Evolutionary conservation across 1,284 basidiomycete species (phyloP), one percentile per base, ranked within the genome.

Genomic region (Grifola frondosa): DNA sequence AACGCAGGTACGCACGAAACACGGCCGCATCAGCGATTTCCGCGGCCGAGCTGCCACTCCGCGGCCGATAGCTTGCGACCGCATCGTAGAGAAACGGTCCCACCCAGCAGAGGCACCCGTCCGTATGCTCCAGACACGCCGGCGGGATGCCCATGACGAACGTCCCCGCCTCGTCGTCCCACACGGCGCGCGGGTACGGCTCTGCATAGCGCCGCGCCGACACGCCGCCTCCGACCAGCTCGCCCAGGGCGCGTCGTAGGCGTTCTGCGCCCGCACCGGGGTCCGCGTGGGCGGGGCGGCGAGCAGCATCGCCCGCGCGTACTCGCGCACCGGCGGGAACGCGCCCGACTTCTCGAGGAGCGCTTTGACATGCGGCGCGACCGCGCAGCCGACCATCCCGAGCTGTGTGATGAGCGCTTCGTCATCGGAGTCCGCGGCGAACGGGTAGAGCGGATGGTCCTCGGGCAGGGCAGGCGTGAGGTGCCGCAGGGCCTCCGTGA

Each of bases 101-200:
- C 4, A 48, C 24, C 48, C 48, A 53, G 29, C 50, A 49, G 1
- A 48, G 6, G 30, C 50, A 53, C 16, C 40, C 17, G 4, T 25
- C 31, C 20, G 7, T 19, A 29, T 42, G 40, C 10, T 38, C 44
- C 30, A 21, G 20, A 28, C 47, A 49, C 6, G 24, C 13, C 7
- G 17, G 12, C 7, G 15, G n/a, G 4, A 16, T 30, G 20, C 45
- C 40, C 44, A 52, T 38, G 13, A 44, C 44, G 44, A 50, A 48
- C 5, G 16, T 32, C 25, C 31, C 28, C 8, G 40, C 30, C 13
- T 29, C 31, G 12, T n/a, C 19, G 17, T 42, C 43, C 51, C 51
- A 53, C 2, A 42, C 35, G 10, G 44, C 24, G 15, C 23, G 32
- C 4, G 51, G 51, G 5, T 32, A 36, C 3, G 26, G 10, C 15